Conservation (phyloP, 371 early-diverging fungal genomes). For the Globomyces sp. region DNA sequence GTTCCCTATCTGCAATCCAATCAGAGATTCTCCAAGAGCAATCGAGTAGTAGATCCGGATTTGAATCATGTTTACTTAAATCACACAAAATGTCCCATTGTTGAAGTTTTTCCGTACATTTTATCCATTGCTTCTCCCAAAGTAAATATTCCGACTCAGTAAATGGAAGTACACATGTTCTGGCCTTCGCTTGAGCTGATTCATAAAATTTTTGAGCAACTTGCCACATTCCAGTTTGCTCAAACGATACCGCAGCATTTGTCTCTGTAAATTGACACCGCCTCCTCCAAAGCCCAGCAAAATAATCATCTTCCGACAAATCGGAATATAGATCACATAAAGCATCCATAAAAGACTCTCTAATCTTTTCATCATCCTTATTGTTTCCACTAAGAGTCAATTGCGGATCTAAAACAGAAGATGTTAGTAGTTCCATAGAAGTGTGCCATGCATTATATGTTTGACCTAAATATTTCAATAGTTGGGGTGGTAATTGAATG, state of each 20-base stretch:
- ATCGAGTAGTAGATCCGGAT: slow-evolving; percentile 80
- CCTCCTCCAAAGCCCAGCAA: slow-evolving; percentile 90
- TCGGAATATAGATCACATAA: slow-evolving; percentile 76
- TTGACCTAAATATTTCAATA: slow-evolving; percentile 89
- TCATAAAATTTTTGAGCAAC: slow-evolving; percentile 93
- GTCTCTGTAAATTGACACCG: slow-evolving; percentile 93
- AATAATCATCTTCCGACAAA: slow-evolving; percentile 87
- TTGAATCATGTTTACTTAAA: slow-evolving; percentile 85
- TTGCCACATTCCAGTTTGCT: slow-evolving; percentile 93
- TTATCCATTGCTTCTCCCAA: slow-evolving; percentile 98
- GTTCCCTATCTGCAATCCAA: slow-evolving; percentile 80
- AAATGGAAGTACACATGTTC: slow-evolving; percentile 83
- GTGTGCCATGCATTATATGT: slow-evolving; percentile 91
- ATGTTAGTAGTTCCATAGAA: slow-evolving; percentile 72
- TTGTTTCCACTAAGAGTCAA: slow-evolving; percentile 20
- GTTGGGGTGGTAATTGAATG: slow-evolving; percentile 85
- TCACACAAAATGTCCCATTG: slow-evolving; percentile 98
- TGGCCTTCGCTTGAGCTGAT: slow-evolving; percentile 88
- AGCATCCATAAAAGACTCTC: slow-evolving; percentile 88
- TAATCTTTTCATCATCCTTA: slow-evolving; percentile 83
- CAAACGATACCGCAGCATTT: slow-evolving; percentile 92
- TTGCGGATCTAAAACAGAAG: slow-evolving; percentile 24
- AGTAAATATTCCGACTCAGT: slow-evolving; percentile 95
- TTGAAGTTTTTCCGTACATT: slow-evolving; percentile 89
- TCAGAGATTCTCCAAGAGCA: slow-evolving; percentile 91